Conservation (phyloP, 2,329 filamentous ascomycete species). For the Trichoderma harzianum region DNA sequence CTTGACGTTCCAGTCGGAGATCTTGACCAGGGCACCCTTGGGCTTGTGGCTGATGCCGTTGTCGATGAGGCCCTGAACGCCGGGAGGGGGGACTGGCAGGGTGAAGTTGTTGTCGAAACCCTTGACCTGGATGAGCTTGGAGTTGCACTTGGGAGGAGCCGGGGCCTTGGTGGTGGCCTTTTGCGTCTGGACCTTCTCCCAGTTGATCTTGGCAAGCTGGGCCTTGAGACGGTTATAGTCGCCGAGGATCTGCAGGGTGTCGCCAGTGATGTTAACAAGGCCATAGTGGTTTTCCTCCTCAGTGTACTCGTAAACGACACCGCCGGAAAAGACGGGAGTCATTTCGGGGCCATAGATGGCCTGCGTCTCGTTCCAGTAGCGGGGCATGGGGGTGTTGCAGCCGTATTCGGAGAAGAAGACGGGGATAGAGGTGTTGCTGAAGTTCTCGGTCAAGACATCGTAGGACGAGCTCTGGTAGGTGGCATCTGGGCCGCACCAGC, state of each 20-base stretch:
- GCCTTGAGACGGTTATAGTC: conserved; percentile 72
- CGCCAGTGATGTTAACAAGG: conserved; percentile 59
- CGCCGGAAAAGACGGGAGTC: conserved; percentile 66
- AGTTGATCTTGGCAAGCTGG: conserved; percentile 74
- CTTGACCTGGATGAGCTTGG: conserved; percentile 61
- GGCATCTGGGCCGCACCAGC: conserved; percentile 63
- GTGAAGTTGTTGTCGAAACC: conserved; percentile 78
- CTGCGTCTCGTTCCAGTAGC: conserved; percentile 71
- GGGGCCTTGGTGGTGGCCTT: conserved; percentile 53
- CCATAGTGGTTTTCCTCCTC: conserved; percentile 66
- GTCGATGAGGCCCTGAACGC: conserved; percentile 68
- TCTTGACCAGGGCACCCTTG: conserved; percentile 63
- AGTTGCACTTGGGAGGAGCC: conserved; percentile 59
- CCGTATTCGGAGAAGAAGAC: conserved; percentile 82
- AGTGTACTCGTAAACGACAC: conserved; percentile 77
- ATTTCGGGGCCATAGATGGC: conserved; percentile 70
- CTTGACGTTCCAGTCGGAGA: conserved; percentile 60
- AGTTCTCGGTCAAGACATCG: conserved; percentile 60
- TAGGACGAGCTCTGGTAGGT: conserved; percentile 62
- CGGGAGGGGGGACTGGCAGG: conserved; percentile 65
- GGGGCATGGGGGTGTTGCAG: conserved; percentile 69
- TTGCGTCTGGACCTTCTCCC: conserved; percentile 60
- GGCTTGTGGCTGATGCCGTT: conserved; percentile 67
- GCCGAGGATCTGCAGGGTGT: conserved; percentile 54
- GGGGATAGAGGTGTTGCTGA: conserved; percentile 63